Percentiles rank a stretch among this genome's conserved stretches.
phyloP scores from a whole-genome alignment of 1,284 basidiomycete genomes.

The Cryptococcus wingfieldii region DNA sequence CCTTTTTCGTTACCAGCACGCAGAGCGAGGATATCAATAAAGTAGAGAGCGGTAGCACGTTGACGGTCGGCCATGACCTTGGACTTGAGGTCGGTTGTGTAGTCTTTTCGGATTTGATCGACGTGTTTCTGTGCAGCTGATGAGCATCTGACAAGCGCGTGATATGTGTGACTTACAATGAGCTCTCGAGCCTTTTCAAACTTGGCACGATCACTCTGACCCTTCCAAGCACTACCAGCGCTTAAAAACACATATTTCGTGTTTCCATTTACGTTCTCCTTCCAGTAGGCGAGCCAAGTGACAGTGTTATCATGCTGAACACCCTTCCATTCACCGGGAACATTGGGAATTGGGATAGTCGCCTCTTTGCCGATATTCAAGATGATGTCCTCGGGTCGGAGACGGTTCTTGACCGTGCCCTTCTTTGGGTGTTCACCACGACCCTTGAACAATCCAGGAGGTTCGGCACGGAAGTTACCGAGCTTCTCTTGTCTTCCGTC shows the following conservation, averaged over 20 bases:
- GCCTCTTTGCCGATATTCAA: conserved; percentile 80
- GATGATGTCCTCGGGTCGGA: conserved; percentile 87
- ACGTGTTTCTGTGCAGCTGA: conserved; percentile 65
- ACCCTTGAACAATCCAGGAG: conserved; percentile 93
- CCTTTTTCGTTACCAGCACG: conserved; percentile 98
- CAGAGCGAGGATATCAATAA: conserved; percentile 90
- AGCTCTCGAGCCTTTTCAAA: conserved; percentile 94
- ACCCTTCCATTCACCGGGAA: conserved; percentile 78
- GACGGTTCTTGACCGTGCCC: conserved; percentile 86
- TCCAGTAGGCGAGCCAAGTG: conserved; percentile 97
- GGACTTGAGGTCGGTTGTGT: conserved; percentile 72
- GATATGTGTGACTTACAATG: conserved; percentile 58
- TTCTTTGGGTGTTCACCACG: conserved; percentile 98
- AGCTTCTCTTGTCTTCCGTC: conserved; percentile 97
- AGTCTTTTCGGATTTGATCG: conserved; percentile 81
- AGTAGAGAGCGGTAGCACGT: conserved; percentile 93
- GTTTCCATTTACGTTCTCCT: conserved; percentile 86
- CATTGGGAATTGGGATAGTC: conserved; percentile 74
- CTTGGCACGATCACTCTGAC: conserved; percentile 91
- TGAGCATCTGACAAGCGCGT: not conserved
- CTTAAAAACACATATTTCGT: conserved; percentile 96
- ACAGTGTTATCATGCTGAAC: conserved; percentile 88
- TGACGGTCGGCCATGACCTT: conserved; percentile 91
- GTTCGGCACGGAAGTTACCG: conserved; percentile 97
- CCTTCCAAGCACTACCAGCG: conserved; percentile 88